A percentile compares a stretch with the other conserved stretches of the same genome.
These are phyloP conservation scores for Russula vinacea DNA, from an alignment of 768 basidiomycete species.

Conservation along the genomic window DNA sequence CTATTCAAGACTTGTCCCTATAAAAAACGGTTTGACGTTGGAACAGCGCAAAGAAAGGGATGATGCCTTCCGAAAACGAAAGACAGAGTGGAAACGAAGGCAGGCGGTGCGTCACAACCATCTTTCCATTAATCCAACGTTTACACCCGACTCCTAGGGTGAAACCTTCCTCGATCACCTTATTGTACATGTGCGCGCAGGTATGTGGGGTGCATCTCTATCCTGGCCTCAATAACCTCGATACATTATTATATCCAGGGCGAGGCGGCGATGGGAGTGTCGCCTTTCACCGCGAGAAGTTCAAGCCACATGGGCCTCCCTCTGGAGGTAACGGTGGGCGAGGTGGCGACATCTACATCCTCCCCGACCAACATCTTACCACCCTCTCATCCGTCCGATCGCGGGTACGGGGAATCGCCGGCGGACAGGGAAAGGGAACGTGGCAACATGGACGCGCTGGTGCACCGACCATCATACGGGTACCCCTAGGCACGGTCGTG, in stretches of 20 bases:
- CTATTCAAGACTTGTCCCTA: background rate
- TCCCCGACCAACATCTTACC: conserved; percentile 73
- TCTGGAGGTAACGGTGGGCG: conserved; percentile 91
- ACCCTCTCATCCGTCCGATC: conserved; percentile 71
- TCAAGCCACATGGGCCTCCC: conserved; percentile 77
- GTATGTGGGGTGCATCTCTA: conserved; percentile 37
- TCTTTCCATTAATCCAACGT: background rate
- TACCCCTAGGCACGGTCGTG: conserved; percentile 89
- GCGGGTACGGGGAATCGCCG: conserved; percentile 63
- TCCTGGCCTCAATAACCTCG: background rate
- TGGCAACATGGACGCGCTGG: conserved; percentile 84
- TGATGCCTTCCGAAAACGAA: conserved; percentile 44
- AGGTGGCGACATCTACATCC: conserved; percentile 84
- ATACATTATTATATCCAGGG: conserved; percentile 45
- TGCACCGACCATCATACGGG: conserved; percentile 67
- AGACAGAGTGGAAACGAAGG: conserved; percentile 72
- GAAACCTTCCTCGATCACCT: conserved; percentile 80
- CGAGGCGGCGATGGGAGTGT: conserved; percentile 89
- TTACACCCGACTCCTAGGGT: conserved; percentile 46
- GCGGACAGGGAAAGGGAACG: conserved; percentile 73
- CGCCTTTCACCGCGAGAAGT: conserved; percentile 91
- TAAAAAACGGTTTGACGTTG: background rate
- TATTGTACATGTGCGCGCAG: conserved; percentile 72
- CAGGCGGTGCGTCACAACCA: conserved; percentile 51
- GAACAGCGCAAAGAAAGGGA: conserved; percentile 19